phyloP scores from a whole-genome alignment of 441 rosid genomes.

The Biscutella auriculata region DNA sequence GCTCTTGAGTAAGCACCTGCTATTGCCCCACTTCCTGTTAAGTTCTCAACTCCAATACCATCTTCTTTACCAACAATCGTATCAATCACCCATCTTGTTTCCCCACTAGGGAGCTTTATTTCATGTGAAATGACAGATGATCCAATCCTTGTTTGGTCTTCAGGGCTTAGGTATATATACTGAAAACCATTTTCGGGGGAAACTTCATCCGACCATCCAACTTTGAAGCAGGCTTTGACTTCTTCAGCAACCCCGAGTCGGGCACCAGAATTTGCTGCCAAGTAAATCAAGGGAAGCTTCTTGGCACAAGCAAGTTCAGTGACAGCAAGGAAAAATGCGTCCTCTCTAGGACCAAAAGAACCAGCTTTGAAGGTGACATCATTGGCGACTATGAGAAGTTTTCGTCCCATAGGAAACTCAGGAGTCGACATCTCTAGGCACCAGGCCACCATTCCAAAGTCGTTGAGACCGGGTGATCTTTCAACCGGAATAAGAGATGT shows the following conservation, averaged over 20 bases:
- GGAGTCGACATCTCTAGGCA: conserved; percentile 83
- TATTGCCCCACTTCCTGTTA: conserved; percentile 96
- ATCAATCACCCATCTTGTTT: conserved; percentile 89
- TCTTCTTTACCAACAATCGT: conserved; percentile 94
- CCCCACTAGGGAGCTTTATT: conserved; percentile 64
- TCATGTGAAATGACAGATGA: conserved; percentile 88
- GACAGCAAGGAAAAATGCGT: conserved; percentile 88
- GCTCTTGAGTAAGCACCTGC: conserved; percentile 98
- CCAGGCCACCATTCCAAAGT: conserved; percentile 99
- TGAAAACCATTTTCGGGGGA: conserved; percentile 92
- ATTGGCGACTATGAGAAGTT: conserved; percentile 63
- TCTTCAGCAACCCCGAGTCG: conserved; percentile 97
- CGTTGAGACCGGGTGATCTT: conserved; percentile 70
- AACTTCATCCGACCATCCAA: conserved; percentile 87
- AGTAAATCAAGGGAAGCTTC: conserved; percentile 86
- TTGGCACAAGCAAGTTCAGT: conserved; percentile 86
- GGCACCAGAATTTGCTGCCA: conserved; percentile 99
- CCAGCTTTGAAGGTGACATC: conserved; percentile 98
- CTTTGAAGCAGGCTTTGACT: conserved; percentile 81
- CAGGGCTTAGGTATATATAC: conserved; percentile 69
- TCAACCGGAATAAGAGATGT: conserved; percentile 57
- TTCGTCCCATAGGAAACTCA: conserved; percentile 94
- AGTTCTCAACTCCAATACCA: conserved; percentile 94
- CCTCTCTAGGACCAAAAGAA: conserved; percentile 97
- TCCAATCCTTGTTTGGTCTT: conserved; percentile 57